These are phyloP conservation scores for Mycothermus thermophilus DNA, from an alignment of 495 filamentous ascomycete genomes.

Conservation along the genomic window DNA sequence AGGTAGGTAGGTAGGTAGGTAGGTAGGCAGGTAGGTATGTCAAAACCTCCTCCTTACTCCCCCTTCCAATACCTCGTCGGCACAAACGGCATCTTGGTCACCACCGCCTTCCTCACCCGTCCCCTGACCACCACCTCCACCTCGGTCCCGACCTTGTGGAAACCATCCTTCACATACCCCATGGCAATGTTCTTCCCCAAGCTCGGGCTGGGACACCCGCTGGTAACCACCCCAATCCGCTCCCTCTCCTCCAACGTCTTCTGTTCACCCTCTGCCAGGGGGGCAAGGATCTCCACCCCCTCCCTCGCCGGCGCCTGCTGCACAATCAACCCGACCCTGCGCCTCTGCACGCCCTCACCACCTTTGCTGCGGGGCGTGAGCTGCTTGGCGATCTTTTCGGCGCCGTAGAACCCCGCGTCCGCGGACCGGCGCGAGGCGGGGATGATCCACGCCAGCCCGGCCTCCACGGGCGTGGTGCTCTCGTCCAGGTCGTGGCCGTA, in stretches of 20 bases:
- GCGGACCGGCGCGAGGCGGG: slow-evolving; percentile 55
- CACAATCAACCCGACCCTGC: slow-evolving; percentile 69
- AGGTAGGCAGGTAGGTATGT: too few relatives aligned
- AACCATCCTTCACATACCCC: slow-evolving; percentile 75
- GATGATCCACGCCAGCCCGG: slow-evolving; percentile 72
- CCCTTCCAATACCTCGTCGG: slow-evolving; percentile 59
- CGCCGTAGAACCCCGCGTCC: slow-evolving; percentile 59
- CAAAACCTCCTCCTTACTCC: too few relatives aligned
- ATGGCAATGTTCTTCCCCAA: slow-evolving; percentile 86
- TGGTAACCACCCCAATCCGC: slow-evolving; percentile 57
- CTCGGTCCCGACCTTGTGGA: slow-evolving; percentile 79
- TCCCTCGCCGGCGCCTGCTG: slow-evolving; percentile 84
- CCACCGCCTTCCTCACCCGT: slow-evolving; percentile 61
- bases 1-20: too few relatives aligned
- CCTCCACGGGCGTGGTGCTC: slow-evolving; percentile 74
- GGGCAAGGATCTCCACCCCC: slow-evolving; percentile 58
- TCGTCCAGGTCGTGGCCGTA: slow-evolving; percentile 97
- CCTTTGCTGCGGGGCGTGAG: slow-evolving; percentile 54
- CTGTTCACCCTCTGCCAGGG: slow-evolving; percentile 30
- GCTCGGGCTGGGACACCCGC: slow-evolving; percentile 77
- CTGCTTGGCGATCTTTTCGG: slow-evolving; percentile 55
- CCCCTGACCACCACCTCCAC: slow-evolving; percentile 70
- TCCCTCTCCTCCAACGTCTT: too few relatives aligned
- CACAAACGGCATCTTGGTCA: slow-evolving; percentile 92
- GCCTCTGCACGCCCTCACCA: slow-evolving; percentile 48